Base-by-base conservation (phyloP, 2,329 filamentous ascomycete species). In the Phialocephala subalpina region DNA sequence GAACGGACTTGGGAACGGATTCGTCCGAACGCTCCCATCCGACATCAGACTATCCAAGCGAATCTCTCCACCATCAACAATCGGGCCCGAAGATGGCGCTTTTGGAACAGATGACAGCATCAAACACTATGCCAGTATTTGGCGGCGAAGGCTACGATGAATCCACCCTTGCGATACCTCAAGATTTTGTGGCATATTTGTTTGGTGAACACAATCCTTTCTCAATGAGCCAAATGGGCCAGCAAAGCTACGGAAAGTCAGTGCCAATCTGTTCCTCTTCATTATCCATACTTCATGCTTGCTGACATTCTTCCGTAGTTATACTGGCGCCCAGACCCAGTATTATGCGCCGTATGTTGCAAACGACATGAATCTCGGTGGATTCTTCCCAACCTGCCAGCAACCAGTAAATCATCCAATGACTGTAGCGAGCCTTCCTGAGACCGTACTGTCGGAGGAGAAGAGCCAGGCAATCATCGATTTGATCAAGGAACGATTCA, bases 351-450 rank as follows among this genome's bases (percentile, higher is more conserved):
- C 85, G 3, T 86, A 86, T 67, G 80, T 84, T 52, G 80, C 81
- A 6, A 79, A 87, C 47, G 79, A 82, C 42, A 77, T 80, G 36
- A 78, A 82, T 40, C 74, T 85, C 53, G 85, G 85, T 18, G 87
- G 87, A 67, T 88, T 87, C 70, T 86, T 86, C 38, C 81, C 84
- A n/a, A 79, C 82, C 14, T 78, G 76, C 62, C 73, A 74, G 49
- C 73, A 73, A 55, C 86, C 87, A n/a, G n/a, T n/a, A 2, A 89
- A 92, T 71, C 92, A 97, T 73, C 90, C 94, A 40, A 97, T 97
- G 94, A 92, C 93, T 20, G 92, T 97, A 57, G 95, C 90, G 64
- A 97, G 91, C 73, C 85, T 97, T 42, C 84, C 97, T 29, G 94
- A 97, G 75, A 90, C 92, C 25, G 91, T 91, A 7, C 85, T 98